Evolutionary conservation across 768 basidiomycete species (phyloP), one percentile per base, ranked within the genome.

Genomic region (Leccinum arenicola): DNA sequence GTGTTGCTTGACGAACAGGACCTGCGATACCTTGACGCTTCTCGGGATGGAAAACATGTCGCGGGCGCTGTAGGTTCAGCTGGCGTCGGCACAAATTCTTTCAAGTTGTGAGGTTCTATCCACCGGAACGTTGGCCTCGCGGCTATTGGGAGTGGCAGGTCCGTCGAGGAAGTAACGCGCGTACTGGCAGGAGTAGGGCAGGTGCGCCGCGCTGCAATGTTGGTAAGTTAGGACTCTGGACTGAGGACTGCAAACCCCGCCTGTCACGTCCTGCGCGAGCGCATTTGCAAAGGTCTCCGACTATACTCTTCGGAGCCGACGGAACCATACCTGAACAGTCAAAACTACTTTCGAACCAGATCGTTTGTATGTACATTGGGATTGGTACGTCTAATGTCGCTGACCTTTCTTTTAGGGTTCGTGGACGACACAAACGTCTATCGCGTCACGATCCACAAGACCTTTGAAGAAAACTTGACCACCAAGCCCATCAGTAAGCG

Each of bases 371-470:
- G 82, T 73, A n/a, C 15, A 33, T 55, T 15, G 25, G 17, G 45
- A 51, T 60, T 50, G 10, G 48, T 53, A 21, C 15, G 12, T 50
- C 12, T 38, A 25, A 36, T 57, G 38, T 55, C 17, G 12, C 60
- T 70, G 47, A 64, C 43, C 29, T 23, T n/a, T 52, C 48, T 17
- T 55, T 49, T 63, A 86, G 87, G 93, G 96, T 98, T 98, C 69
- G 95, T 99, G 63, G 97, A 99, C 68, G 97, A 99, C 72, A 98
- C 97, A 45, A 98, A 98, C 67, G 97, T 99, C n/a, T 99, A 99
- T 75, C 95, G 97, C 58, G 94, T 97, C 54, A 96, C 94, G 15
- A 96, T 96, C 71, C 97, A 99, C 81, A 98, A 98, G 82, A 99
- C 97, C 7, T 98, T 99, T 75, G 97, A 99, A 77, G 97, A 96